These are phyloP conservation scores for Tuber brumale DNA, from an alignment of 495 filamentous ascomycete species.

Conservation along the genomic window DNA sequence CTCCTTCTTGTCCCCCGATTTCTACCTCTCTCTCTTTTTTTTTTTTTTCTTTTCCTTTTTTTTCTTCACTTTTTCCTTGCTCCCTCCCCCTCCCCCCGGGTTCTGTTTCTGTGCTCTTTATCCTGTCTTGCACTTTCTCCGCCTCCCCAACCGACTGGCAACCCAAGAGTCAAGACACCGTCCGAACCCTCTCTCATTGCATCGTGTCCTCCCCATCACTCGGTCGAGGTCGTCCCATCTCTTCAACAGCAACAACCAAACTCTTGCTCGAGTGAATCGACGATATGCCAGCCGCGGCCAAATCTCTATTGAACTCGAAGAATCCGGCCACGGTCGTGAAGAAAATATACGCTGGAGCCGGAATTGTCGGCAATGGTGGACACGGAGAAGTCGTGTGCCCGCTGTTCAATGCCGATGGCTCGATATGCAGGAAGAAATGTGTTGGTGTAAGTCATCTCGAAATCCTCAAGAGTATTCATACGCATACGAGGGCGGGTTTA, in stretches of 20 bases:
- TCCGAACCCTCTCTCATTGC: conserved; percentile 26
- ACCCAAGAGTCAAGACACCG: conserved; percentile 11
- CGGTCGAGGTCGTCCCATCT: conserved; percentile 5
- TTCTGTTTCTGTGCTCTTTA: conserved; percentile 37
- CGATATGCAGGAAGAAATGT: conserved; percentile 95
- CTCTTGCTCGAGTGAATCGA: background rate
- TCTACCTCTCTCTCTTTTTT: conserved; percentile 24
- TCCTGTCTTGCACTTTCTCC: conserved; percentile 20
- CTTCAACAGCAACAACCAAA: background rate
- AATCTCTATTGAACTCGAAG: conserved; percentile 40
- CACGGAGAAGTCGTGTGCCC: conserved; percentile 82
- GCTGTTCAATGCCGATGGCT: conserved; percentile 90
- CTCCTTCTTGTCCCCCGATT: conserved; percentile 26
- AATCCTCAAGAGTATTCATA: conserved; percentile 9
- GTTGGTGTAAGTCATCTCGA: conserved; percentile 69
- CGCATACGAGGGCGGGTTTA: conserved; percentile 22
- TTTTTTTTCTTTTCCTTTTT: conserved; percentile 18
- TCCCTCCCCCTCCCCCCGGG: conserved; percentile 16
- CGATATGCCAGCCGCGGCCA: conserved; percentile 37
- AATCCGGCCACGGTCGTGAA: conserved; percentile 39
- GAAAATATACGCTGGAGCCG: conserved; percentile 30
- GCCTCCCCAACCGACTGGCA: conserved; percentile 1
- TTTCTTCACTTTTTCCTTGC: conserved; percentile 8
- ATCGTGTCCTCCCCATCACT: conserved; percentile 19
- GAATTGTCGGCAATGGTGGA: conserved; percentile 27